Percentiles rank a stretch among this genome's conserved stretches.
phyloP scores from a whole-genome alignment of 106 monocot species.

The Ottelia alismoides region DNA sequence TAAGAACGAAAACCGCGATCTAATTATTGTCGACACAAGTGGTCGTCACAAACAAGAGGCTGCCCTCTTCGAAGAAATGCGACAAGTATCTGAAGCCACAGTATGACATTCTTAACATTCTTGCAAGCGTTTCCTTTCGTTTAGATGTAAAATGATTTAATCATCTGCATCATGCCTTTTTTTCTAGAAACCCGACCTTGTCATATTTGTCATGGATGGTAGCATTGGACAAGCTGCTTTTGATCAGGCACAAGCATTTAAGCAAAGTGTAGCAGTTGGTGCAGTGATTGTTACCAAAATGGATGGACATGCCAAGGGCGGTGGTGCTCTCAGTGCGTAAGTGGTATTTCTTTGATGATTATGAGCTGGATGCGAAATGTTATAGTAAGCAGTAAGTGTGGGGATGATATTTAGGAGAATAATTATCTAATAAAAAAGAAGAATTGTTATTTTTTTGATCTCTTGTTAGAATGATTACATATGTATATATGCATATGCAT shows the following conservation, averaged over 20 bases:
- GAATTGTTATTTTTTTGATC: too few relatives aligned
- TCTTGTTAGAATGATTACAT: too few relatives aligned
- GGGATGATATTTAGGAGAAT: too few relatives aligned
- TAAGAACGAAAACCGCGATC: conserved; percentile 86
- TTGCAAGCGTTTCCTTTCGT: too few relatives aligned
- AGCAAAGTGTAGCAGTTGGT: conserved; percentile 82
- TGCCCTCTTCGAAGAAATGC: conserved; percentile 94
- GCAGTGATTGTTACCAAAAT: conserved; percentile 90
- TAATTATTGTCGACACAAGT: conserved; percentile 85
- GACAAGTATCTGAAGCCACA: conserved; percentile 82
- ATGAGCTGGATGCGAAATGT: too few relatives aligned
- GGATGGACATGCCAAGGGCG: conserved; percentile 96
- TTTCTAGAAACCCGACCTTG: conserved; percentile 80
- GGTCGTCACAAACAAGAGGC: conserved; percentile 94
- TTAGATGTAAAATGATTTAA: too few relatives aligned
- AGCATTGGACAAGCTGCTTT: conserved; percentile 93
- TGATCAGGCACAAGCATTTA: conserved; percentile 91
- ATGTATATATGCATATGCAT: too few relatives aligned
- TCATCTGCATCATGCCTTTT: too few relatives aligned
- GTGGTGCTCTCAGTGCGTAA: conserved; percentile 94
- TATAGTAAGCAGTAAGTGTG: too few relatives aligned
- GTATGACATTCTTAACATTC: too few relatives aligned
- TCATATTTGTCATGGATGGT: conserved; percentile 93
- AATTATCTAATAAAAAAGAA: too few relatives aligned
- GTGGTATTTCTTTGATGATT: conserved; percentile 25